phyloP scores from a whole-genome alignment of 768 basidiomycete species.

The Pisolithus microcarpus region DNA sequence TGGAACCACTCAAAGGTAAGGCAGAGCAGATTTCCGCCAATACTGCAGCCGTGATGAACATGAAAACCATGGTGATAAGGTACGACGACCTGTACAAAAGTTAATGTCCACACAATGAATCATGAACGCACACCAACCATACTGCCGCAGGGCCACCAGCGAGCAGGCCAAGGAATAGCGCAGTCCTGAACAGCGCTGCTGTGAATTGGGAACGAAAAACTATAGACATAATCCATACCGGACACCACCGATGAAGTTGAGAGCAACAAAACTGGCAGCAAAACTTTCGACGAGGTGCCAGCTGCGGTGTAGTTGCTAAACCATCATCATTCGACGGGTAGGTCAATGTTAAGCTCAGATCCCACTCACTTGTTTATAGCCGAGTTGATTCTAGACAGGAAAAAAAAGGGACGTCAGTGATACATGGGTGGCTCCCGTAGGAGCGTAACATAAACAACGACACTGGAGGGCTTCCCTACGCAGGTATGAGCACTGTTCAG shows the following conservation, averaged over 20 bases:
- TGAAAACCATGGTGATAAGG: constrained; percentile 74
- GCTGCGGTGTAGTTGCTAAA: constrained; percentile 75
- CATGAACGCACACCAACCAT: constrained; percentile 44
- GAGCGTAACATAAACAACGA: constrained; percentile 40
- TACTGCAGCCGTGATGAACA: constrained; percentile 81
- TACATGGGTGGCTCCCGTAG: constrained; percentile 30
- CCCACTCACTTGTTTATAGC: constrained; percentile 64
- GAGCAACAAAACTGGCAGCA: constrained; percentile 79
- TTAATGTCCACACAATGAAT: constrained; percentile 7
- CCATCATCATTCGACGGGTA: neutral
- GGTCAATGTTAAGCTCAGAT: neutral
- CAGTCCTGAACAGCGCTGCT: constrained; percentile 40
- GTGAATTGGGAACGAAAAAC: constrained; percentile 2
- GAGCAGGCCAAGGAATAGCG: constrained; percentile 71
- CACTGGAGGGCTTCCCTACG: constrained; percentile 92
- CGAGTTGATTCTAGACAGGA: constrained; percentile 53
- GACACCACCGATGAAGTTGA: constrained; percentile 86
- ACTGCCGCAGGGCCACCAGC: constrained; percentile 85
- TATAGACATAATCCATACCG: constrained; percentile 38
- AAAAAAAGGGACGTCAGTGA: constrained; percentile 43
- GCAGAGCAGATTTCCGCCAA: constrained; percentile 90
- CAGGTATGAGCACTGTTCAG: constrained; percentile 97
- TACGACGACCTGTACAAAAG: constrained; percentile 72
- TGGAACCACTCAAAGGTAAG: constrained; percentile 79
- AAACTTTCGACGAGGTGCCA: constrained; percentile 84